These are phyloP conservation scores for Monascus purpureus DNA, from an alignment of 495 filamentous ascomycete genomes.

Conservation along the genomic window DNA sequence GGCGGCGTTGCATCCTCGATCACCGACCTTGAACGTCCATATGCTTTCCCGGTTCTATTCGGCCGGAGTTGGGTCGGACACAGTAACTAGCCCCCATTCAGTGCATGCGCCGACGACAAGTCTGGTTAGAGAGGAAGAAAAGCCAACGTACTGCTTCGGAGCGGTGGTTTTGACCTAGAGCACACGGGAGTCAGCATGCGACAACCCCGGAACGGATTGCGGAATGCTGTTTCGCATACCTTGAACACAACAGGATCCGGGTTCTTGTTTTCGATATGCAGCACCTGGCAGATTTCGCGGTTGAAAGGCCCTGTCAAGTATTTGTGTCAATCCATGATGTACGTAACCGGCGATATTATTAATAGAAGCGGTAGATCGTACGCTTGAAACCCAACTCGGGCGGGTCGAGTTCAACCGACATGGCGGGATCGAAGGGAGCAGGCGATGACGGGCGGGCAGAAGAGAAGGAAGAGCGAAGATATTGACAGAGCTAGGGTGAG, in stretches of 20 bases:
- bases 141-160: slow-evolving; percentile 76
- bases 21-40: slow-evolving; percentile 84
- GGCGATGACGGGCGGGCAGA: slow-evolving; percentile 1
- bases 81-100: slow-evolving; percentile 61
- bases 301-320: slow-evolving; percentile 67
- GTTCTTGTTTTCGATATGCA: slow-evolving; percentile 69
- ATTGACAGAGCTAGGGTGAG: slow-evolving; percentile 4
- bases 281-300: slow-evolving; percentile 71
- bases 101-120: slow-evolving; percentile 6
- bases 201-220: neutral
- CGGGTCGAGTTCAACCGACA: slow-evolving; percentile 91
- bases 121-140: neutral
- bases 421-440: slow-evolving; percentile 26
- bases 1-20: too few species aligned
- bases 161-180: slow-evolving; percentile 94
- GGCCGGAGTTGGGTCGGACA: slow-evolving; percentile 91
- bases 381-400: slow-evolving; percentile 85
- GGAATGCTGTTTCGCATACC: slow-evolving; percentile 35
- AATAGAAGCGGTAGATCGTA: slow-evolving; percentile 34
- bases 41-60: slow-evolving; percentile 73
- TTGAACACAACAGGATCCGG: slow-evolving; percentile 84
- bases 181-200: slow-evolving; percentile 11
- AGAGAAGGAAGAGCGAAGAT: slow-evolving; percentile 1
- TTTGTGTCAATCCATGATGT: slow-evolving; percentile 11
- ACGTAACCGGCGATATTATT: neutral